Conservation (phyloP, 2,329 filamentous ascomycete species). For the Aspergillus floridensis region DNA sequence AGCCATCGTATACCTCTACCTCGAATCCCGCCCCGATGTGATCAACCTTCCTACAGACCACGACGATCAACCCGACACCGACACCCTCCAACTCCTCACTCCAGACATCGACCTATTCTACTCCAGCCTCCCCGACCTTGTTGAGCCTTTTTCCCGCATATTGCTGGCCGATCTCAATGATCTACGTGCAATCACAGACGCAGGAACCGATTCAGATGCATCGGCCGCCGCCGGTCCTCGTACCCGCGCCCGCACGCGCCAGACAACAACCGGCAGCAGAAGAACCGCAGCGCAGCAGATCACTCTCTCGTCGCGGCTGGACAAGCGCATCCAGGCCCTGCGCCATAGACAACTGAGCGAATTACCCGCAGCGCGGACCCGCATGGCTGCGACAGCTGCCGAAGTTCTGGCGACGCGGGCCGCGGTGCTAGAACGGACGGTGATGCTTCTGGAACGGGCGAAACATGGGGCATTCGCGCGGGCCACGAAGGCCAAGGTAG, state of each 20-base stretch:
- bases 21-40: conserved; percentile 28
- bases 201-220: conserved; percentile 14
- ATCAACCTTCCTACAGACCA: conserved; percentile 18
- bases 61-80: conserved; percentile 17
- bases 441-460: conserved; percentile 40
- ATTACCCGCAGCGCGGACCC: conserved; percentile 31
- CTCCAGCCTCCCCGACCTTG: conserved; percentile 26
- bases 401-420: conserved; percentile 33
- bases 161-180: conserved; percentile 26
- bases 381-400: conserved; percentile 36
- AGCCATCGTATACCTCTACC: conserved; percentile 38
- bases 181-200: conserved; percentile 28
- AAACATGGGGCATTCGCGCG: conserved; percentile 39
- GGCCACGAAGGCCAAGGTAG: conserved; percentile 38
- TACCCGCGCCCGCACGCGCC: conserved; percentile 14
- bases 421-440: conserved; percentile 35
- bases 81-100: conserved; percentile 32
- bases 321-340: conserved; percentile 27
- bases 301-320: conserved; percentile 28
- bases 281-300: conserved; percentile 9
- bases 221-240: conserved; percentile 12
- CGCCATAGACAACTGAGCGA: conserved; percentile 33
- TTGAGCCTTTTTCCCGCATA: conserved; percentile 23
- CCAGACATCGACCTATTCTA: conserved; percentile 39
- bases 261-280: conserved; percentile 2